Percentiles rank a stretch among this genome's conserved stretches.
phyloP scores from a whole-genome alignment of 768 basidiomycete genomes.

The Lactarius vividus region DNA sequence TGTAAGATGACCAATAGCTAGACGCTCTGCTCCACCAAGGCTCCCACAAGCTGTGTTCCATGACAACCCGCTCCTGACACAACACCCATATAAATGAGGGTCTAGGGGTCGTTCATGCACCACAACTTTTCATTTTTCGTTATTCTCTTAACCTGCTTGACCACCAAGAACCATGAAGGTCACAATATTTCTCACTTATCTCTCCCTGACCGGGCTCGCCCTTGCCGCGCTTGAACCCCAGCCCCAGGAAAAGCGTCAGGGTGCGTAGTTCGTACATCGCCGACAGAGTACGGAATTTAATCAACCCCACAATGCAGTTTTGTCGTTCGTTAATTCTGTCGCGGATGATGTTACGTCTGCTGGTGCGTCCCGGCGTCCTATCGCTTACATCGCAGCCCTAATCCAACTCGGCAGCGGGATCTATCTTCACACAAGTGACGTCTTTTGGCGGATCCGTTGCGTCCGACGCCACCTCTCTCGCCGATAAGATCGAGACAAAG shows the following conservation, averaged over 20 bases:
- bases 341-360: constrained; percentile 6
- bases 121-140: not conserved
- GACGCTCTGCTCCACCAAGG: not conserved
- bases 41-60: not conserved
- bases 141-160: not conserved
- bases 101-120: not conserved
- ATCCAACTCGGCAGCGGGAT: constrained; percentile 12
- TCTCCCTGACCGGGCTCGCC: constrained; percentile 6
- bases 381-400: not conserved
- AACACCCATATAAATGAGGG: not conserved
- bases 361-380: constrained; percentile 1
- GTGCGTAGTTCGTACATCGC: not conserved
- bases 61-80: not conserved
- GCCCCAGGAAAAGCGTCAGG: constrained; percentile 6
- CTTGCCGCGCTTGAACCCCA: not conserved
- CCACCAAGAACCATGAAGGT: constrained; percentile 10
- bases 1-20: not conserved
- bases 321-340: constrained; percentile 13
- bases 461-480: constrained; percentile 4
- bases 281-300: not conserved
- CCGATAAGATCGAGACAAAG: constrained; percentile 1
- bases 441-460: constrained; percentile 1
- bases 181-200: not conserved
- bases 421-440: constrained; percentile 10
- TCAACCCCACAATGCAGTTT: not conserved